Base-by-base conservation (phyloP, 306 rosid species). In the Psophocarpus tetragonolobus region DNA sequence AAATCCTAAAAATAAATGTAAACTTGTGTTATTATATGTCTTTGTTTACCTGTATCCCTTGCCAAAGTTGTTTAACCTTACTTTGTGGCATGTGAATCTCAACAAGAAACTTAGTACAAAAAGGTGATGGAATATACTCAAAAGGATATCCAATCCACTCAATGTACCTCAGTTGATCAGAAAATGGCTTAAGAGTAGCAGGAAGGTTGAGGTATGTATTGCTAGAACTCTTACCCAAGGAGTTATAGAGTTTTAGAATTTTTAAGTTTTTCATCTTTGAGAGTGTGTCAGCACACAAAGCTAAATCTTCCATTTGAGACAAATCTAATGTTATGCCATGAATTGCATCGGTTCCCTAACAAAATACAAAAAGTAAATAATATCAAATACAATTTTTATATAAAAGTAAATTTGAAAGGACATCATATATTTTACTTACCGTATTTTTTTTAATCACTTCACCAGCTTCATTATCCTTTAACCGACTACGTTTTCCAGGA, bases 1-100 rank as follows among this genome's bases (percentile, higher is more conserved):
- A 29, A 26, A n/a, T 29, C 21, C 29, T 58, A 2, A 33, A 75
- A 9, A 33, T 3, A 17, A 61, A 5, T 13, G 9, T 12, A 30
- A 12, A 29, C 14, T 41, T 8, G 6, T 3, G 3, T 2, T 3
- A 1, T 4, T 41, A 1, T 1, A 4, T 8, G 45, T 5, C 1
- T 17, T 2, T 39, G 1, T 71, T 24, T 73, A 85, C 85, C 81
- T 66, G 85, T 0, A 11, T 3, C 35, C 81, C 83, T 18, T 57
- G 26, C 85, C 87, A 84, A 29, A 84, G 74, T n/a, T 17, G 13
- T 65, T 56, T 4, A 18, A 80, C 58, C n/a, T 56, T 35, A 57
- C 80, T 66, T 1, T 10, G 18, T 0, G 33, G 72, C 80, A 84
- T 45, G 17, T 0, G 29, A 71, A 84, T 44, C 60, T 75, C 65